These are phyloP conservation scores for Trichothecium sympodiale DNA, from an alignment of 2,329 filamentous ascomycete genomes.

Conservation along the genomic window DNA sequence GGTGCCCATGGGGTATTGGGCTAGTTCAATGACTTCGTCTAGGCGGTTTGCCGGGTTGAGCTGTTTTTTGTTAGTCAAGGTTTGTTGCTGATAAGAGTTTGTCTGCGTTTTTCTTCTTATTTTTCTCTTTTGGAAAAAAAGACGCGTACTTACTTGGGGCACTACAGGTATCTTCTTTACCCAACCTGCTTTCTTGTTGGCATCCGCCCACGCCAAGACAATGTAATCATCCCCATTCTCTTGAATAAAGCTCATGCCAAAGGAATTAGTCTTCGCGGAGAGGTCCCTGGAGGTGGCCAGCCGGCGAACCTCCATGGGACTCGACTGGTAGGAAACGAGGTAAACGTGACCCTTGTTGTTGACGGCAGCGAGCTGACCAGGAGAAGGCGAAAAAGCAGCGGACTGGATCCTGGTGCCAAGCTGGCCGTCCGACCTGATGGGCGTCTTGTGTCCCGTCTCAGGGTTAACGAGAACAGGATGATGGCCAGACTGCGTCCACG, in stretches of 20 bases:
- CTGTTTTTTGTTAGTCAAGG: no score
- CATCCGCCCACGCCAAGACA: conserved; percentile 27
- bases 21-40: no score
- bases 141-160: conserved; percentile 3
- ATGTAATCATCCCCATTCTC: conserved; percentile 24
- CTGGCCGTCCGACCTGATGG: conserved; percentile 22
- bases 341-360: conserved; percentile 29
- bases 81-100: no score
- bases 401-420: conserved; percentile 27
- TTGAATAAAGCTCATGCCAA: conserved; percentile 25
- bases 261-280: conserved; percentile 23
- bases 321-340: conserved; percentile 25
- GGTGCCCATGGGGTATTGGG: no score
- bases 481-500: conserved; percentile 30
- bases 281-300: conserved; percentile 24
- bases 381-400: conserved; percentile 24
- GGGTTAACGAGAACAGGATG: conserved; percentile 27
- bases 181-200: conserved; percentile 18
- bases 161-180: conserved; percentile 17
- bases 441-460: conserved; percentile 21
- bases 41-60: no score
- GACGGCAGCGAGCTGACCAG: conserved; percentile 25
- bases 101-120: no score
- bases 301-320: conserved; percentile 22
- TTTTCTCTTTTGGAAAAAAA: background rate